phyloP scores from a whole-genome alignment of 2,329 filamentous ascomycete genomes.

The Neocucurbitaria cava region DNA sequence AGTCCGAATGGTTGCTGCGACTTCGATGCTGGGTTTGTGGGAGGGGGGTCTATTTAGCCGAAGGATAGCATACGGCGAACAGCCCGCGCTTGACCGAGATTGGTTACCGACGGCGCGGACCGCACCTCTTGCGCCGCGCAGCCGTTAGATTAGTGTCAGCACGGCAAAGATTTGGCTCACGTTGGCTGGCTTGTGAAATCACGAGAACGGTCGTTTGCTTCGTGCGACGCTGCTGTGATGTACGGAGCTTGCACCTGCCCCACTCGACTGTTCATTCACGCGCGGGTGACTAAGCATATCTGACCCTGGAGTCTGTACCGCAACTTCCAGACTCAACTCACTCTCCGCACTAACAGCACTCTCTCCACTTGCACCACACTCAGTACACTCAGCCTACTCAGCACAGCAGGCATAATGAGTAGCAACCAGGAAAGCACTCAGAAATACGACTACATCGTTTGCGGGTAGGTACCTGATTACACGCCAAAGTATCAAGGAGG shows the following conservation, averaged over 20 bases:
- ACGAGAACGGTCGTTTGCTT: neutral
- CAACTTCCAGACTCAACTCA: too few species aligned
- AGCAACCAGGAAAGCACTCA: neutral
- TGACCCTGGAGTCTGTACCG: too few species aligned
- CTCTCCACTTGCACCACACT: too few species aligned
- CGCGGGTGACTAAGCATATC: neutral
- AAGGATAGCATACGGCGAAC: neutral
- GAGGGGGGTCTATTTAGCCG: neutral
- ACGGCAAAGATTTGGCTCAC: neutral
- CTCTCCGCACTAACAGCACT: too few species aligned
- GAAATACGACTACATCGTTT: slow-evolving; percentile 9
- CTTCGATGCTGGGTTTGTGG: neutral
- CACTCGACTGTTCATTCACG: neutral
- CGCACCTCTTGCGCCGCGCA: neutral
- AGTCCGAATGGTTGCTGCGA: neutral
- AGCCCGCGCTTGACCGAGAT: neutral
- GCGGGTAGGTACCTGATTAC: slow-evolving; percentile 4
- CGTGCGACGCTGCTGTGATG: neutral
- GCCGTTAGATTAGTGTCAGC: neutral
- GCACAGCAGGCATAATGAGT: neutral
- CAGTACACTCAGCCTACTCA: neutral
- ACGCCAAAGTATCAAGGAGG: neutral
- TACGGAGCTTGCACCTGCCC: neutral
- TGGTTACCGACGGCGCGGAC: neutral
- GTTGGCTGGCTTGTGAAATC: neutral